These are phyloP conservation scores for Sporothrix sp. DNA, from an alignment of 2,329 filamentous ascomycete species.

Conservation along the genomic window DNA sequence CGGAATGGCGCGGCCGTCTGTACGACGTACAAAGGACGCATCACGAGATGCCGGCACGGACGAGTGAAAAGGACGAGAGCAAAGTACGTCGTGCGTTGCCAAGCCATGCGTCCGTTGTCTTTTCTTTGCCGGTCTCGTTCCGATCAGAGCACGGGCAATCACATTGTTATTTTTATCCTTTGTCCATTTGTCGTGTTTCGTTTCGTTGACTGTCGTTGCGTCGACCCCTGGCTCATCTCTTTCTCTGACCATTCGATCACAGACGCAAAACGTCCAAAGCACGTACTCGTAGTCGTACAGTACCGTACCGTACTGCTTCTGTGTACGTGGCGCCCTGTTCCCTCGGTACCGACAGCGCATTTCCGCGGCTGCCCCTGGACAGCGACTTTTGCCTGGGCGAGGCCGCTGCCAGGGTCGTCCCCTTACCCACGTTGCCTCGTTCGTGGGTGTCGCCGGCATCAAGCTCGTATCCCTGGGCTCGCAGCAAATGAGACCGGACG, in stretches of 20 bases:
- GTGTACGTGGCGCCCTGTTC: no score
- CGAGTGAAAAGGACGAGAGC: no score
- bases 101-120: neutral
- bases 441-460: neutral
- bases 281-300: no score
- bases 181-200: neutral
- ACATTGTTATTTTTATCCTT: neutral
- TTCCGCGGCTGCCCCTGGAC: neutral
- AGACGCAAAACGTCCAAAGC: neutral
- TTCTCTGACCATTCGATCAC: neutral
- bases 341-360: no score
- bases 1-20: no score
- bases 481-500: neutral
- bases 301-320: no score
- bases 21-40: neutral
- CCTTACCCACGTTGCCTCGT: conserved; percentile 3
- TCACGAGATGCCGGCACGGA: no score
- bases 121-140: neutral
- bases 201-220: neutral
- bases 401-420: neutral
- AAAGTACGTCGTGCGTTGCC: no score
- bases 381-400: neutral
- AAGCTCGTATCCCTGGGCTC: neutral
- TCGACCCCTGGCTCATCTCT: conserved; percentile 2
- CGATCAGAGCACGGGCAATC: no score